phyloP scores from a whole-genome alignment of 768 basidiomycete genomes.

The Suillus hirtellus region DNA sequence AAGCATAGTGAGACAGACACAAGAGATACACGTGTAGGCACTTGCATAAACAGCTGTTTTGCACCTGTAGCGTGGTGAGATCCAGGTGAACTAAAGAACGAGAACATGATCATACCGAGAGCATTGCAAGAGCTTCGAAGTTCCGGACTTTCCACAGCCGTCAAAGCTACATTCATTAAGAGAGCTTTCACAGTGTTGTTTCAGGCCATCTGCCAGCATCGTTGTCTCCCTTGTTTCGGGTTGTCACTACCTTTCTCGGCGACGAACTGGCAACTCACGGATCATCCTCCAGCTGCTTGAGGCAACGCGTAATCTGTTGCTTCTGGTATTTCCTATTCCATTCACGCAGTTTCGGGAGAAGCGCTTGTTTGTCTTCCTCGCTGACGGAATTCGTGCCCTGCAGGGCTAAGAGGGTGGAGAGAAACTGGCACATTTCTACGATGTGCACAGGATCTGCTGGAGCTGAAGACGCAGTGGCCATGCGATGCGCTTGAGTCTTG shows the following conservation, averaged over 20 bases:
- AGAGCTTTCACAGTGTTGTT: constrained; percentile 28
- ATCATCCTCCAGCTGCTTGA: constrained; percentile 32
- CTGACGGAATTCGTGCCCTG: constrained; percentile 37
- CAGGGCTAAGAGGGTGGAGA: constrained; percentile 40
- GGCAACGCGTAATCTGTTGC: constrained; percentile 31
- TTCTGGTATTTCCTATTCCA: constrained; percentile 32
- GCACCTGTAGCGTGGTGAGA: constrained; percentile 31
- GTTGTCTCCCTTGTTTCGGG: constrained; percentile 27
- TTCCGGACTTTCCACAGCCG: constrained; percentile 28
- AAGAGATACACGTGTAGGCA: constrained; percentile 7
- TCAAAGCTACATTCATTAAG: constrained; percentile 35
- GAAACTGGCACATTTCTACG: constrained; percentile 40
- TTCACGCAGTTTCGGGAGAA: constrained; percentile 33
- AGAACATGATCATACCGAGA: constrained; percentile 15
- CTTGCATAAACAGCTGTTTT: constrained; percentile 45
- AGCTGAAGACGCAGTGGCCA: constrained; percentile 21
- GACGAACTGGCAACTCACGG: constrained; percentile 23
- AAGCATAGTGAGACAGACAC: neutral
- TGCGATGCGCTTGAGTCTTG: constrained; percentile 39
- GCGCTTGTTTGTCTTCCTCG: constrained; percentile 31
- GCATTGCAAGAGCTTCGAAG: constrained; percentile 37
- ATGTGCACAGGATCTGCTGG: constrained; percentile 24
- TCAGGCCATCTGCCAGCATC: constrained; percentile 30
- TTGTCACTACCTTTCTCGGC: constrained; percentile 1
- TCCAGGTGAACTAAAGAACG: neutral